These are phyloP conservation scores for Candida smagusa DNA, from an alignment of 1,139 yeast genomes.

Conservation along the genomic window DNA sequence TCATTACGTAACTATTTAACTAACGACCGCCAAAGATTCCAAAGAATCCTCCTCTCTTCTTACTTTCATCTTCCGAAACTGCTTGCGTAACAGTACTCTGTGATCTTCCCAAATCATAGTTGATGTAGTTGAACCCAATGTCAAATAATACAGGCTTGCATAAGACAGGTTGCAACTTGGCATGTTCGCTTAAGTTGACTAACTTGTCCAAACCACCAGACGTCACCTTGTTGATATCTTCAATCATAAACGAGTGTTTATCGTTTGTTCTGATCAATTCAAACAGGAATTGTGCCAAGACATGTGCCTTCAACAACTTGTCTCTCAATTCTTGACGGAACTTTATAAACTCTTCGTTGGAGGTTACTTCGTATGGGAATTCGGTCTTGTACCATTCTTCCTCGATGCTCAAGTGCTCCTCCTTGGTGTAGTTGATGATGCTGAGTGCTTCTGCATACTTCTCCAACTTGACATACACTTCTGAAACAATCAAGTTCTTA, in stretches of 20 bases:
- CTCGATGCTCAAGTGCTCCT: constrained; percentile 15
- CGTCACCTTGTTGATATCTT: constrained; percentile 48
- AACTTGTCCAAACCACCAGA: constrained; percentile 37
- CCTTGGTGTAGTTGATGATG: constrained; percentile 37
- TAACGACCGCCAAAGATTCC: constrained; percentile 36
- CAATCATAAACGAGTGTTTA: constrained; percentile 31
- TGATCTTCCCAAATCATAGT: constrained; percentile 31
- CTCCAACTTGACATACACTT: constrained; percentile 44
- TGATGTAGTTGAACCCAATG: constrained; percentile 78
- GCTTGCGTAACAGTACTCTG: constrained; percentile 9
- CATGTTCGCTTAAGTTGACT: constrained; percentile 42
- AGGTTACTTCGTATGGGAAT: constrained; percentile 40
- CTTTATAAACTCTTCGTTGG: constrained; percentile 27
- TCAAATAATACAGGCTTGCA: constrained; percentile 90
- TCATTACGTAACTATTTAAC: background rate
- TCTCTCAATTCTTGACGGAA: constrained; percentile 27
- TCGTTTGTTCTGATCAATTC: constrained; percentile 14
- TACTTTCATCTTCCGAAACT: constrained; percentile 18
- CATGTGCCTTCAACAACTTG: constrained; percentile 41
- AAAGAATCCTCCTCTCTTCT: constrained; percentile 39
- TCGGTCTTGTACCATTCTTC: constrained; percentile 22
- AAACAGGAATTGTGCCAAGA: constrained; percentile 47
- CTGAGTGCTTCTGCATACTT: constrained; percentile 56
- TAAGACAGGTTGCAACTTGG: constrained; percentile 50
- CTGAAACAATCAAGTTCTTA: constrained; percentile 46